A percentile compares a stretch with the other conserved stretches of the same genome.
Conservation (phyloP, 148 eudicot species). For the Vaccinium corymbosum region DNA sequence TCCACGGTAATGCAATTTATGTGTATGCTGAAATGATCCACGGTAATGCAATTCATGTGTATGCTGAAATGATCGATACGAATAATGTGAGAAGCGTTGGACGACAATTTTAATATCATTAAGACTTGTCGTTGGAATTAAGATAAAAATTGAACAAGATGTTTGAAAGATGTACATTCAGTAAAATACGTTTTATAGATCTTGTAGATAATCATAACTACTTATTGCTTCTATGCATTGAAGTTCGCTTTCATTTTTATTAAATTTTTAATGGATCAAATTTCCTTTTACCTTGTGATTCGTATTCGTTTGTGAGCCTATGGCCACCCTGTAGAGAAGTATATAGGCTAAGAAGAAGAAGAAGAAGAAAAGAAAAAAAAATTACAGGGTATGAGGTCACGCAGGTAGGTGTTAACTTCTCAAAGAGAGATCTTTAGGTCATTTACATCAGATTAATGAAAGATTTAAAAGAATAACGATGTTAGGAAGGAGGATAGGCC, state of each 20-base stretch:
- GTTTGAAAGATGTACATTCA: not conserved
- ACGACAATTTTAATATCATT: not conserved
- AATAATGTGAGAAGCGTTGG: not conserved
- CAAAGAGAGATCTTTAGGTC: not conserved
- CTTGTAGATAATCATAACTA: not conserved
- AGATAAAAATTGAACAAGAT: not conserved
- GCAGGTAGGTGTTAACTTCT: not conserved
- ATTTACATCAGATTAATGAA: not conserved
- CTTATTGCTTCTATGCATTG: not conserved
- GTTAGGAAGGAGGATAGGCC: not conserved
- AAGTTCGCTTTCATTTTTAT: not conserved
- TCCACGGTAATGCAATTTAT: too few species aligned
- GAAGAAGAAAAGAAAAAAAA: too few species aligned
- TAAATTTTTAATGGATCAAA: not conserved
- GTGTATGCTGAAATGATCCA: too few species aligned
- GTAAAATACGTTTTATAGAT: not conserved
- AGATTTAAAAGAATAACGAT: not conserved
- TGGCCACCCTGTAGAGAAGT: not conserved
- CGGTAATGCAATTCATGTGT: too few species aligned
- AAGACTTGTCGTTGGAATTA: not conserved
- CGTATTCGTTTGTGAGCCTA: not conserved
- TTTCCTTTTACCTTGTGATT: not conserved
- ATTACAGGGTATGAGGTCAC: not conserved
- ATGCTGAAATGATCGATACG: too few species aligned
- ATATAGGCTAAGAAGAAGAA: not conserved